These are phyloP conservation scores for Thelonectria olida DNA, from an alignment of 2,329 filamentous ascomycete species.

Conservation along the genomic window DNA sequence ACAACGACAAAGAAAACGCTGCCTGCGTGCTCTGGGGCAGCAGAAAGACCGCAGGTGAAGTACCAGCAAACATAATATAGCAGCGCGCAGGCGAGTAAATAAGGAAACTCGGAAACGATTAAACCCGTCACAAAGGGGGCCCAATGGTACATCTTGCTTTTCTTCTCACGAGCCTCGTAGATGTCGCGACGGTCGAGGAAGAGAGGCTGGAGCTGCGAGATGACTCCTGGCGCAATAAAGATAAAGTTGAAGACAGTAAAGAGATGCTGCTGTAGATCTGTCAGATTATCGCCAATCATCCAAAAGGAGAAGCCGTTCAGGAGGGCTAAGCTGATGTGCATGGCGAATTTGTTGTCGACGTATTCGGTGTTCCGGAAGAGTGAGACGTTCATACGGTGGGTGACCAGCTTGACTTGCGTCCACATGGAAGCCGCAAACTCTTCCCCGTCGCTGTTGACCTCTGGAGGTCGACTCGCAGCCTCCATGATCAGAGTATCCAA, in stretches of 20 bases:
- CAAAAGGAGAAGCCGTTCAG: conserved; percentile 72
- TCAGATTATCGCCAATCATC: conserved; percentile 62
- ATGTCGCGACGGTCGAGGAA: conserved; percentile 66
- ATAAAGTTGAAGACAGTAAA: conserved; percentile 72
- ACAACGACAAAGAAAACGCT: conserved; percentile 64
- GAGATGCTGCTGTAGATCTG: conserved; percentile 62
- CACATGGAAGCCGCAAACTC: conserved; percentile 77
- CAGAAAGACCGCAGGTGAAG: conserved; percentile 58
- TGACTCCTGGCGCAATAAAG: conserved; percentile 66
- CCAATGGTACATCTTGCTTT: conserved; percentile 70
- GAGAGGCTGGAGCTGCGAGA: conserved; percentile 67
- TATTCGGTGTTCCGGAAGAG: conserved; percentile 75
- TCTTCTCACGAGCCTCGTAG: conserved; percentile 68
- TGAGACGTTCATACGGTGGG: conserved; percentile 67
- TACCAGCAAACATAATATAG: conserved; percentile 67
- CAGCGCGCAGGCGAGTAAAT: conserved; percentile 54
- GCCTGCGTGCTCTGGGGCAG: conserved; percentile 56
- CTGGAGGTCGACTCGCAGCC: conserved; percentile 56
- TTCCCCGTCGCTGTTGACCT: conserved; percentile 59
- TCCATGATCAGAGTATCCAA: conserved; percentile 70
- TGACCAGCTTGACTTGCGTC: conserved; percentile 71
- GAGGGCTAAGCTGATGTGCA: conserved; percentile 64
- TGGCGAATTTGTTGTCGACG: conserved; percentile 68
- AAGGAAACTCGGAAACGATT: conserved; percentile 58
- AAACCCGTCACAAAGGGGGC: conserved; percentile 65